Conservation (phyloP, 129 eudicot genomes). For the Chrysanthemum seticuspe region DNA sequence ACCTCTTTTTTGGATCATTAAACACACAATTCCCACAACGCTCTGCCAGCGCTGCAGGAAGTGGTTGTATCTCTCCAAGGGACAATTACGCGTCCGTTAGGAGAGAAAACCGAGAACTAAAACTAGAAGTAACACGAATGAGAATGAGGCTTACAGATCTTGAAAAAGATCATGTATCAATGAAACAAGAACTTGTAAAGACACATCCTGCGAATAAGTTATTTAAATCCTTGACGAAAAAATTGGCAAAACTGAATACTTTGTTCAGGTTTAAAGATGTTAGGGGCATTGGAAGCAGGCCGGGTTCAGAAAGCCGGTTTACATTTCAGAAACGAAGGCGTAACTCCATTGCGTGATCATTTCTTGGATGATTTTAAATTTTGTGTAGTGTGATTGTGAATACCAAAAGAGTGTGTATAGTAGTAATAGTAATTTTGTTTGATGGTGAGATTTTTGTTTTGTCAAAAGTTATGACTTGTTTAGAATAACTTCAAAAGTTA, state of each 20-base stretch:
- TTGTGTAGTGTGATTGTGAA: slow-evolving; percentile 38
- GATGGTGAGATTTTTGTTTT: slow-evolving; percentile 33
- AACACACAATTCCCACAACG: slow-evolving; percentile 81
- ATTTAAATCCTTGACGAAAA: slow-evolving; percentile 76
- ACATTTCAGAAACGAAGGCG: slow-evolving; percentile 74
- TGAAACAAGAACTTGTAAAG: slow-evolving; percentile 92
- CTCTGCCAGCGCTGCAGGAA: slow-evolving; percentile 89
- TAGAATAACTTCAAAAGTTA: slow-evolving; percentile 2
- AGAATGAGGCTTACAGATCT: slow-evolving; percentile 96
- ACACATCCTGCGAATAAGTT: slow-evolving; percentile 74
- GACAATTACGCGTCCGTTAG: slow-evolving; percentile 98
- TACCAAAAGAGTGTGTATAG: slow-evolving; percentile 37
- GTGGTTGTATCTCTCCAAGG: slow-evolving; percentile 95
- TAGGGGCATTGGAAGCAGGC: slow-evolving; percentile 47
- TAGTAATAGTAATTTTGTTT: slow-evolving; percentile 28
- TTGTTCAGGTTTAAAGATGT: slow-evolving; percentile 55
- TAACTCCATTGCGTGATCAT: slow-evolving; percentile 63
- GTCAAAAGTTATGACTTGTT: slow-evolving; percentile 14
- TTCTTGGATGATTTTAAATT: not conserved
- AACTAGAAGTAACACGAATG: slow-evolving; percentile 96
- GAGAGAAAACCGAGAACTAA: slow-evolving; percentile 90
- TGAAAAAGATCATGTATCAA: slow-evolving; percentile 91
- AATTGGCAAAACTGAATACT: slow-evolving; percentile 57
- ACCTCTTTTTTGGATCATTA: slow-evolving; percentile 64
- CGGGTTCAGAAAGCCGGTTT: slow-evolving; percentile 58